Evolutionary conservation across 306 rosid genomes (phyloP).

Genomic region (Malus orientalis): DNA sequence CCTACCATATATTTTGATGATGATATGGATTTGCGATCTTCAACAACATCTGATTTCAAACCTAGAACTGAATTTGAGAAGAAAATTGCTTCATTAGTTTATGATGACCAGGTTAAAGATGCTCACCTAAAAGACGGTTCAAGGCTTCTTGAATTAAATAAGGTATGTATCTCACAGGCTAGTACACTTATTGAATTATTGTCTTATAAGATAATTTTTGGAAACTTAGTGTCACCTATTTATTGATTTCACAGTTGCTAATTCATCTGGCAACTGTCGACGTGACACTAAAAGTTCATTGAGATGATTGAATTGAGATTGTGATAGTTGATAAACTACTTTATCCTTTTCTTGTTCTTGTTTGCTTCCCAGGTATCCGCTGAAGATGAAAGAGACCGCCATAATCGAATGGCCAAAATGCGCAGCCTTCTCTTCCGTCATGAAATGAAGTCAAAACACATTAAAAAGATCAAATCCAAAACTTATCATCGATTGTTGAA

Average conservation of each 20-base stretch:
- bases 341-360: background rate
- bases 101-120: constrained; percentile 47
- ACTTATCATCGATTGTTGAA: constrained; percentile 69
- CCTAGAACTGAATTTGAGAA: constrained; percentile 86
- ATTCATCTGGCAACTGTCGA: background rate
- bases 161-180: constrained; percentile 34
- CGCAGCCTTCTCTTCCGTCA: constrained; percentile 80
- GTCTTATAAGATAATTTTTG: background rate
- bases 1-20: constrained; percentile 58
- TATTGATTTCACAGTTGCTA: background rate
- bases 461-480: constrained; percentile 84
- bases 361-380: constrained; percentile 48
- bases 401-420: constrained; percentile 82
- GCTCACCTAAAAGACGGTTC: constrained; percentile 82
- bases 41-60: constrained; percentile 79
- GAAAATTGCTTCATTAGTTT: constrained; percentile 67
- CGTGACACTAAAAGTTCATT: background rate
- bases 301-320: background rate
- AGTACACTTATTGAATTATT: background rate
- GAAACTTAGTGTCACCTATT: background rate
- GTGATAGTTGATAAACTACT: background rate
- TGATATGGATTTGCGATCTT: constrained; percentile 53
- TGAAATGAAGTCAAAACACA: constrained; percentile 66
- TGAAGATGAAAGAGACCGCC: constrained; percentile 81
- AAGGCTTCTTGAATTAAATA: constrained; percentile 72